Base-by-base conservation (phyloP, 2,329 filamentous ascomycete genomes). In the Blastomyces gilchristii region DNA sequence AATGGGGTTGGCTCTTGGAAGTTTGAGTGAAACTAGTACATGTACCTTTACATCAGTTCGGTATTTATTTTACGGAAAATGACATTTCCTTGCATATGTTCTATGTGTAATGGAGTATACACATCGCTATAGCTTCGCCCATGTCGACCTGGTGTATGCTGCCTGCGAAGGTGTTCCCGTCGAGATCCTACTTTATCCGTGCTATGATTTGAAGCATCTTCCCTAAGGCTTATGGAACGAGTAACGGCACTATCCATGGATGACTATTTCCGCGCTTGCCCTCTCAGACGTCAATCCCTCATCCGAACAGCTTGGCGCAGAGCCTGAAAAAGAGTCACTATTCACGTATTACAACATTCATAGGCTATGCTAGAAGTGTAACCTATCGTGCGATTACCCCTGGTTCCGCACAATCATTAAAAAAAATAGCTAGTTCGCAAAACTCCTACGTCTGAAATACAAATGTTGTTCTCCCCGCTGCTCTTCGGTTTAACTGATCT, bases 1-100 rank as follows among this genome's bases (percentile, higher is more conserved):
- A 54, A 31, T 64, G 59, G 60, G n/a, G 47, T 31, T 64, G 49
- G 25, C 59, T 64, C 58, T 56, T 64, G 31, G 54, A 63, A 52
- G 43, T 53, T 58, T 58, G 25, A 58, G 9, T 12, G 49, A 16
- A 16, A 14, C 22, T 28, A 22, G 25, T 52, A 25, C 18, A 22
- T 22, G n/a, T 22, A 22, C 11, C 37, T n/a, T n/a, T 12, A n/a
- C 8, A 37, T 54, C 28, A 37, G 18, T 14, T n/a, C 52, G 16
- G 52, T 28, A 6, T 14, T n/a, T 52, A 7, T 5, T 31, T 31
- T 52, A 8, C 25, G 12, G 6, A 31, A 7, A 8, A 7, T 8
- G 11, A 18, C 47, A 12, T 52, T 52, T 52, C 22, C 14, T 31
- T 52, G 25, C 25, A 18, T 16, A 25, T 16, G 12, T 16, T 28